Percentiles rank a stretch among this genome's conserved stretches.
These are phyloP conservation scores for Aspergillus brunneoviolaceus DNA, from an alignment of 2,329 filamentous ascomycete genomes.

Conservation along the genomic window DNA sequence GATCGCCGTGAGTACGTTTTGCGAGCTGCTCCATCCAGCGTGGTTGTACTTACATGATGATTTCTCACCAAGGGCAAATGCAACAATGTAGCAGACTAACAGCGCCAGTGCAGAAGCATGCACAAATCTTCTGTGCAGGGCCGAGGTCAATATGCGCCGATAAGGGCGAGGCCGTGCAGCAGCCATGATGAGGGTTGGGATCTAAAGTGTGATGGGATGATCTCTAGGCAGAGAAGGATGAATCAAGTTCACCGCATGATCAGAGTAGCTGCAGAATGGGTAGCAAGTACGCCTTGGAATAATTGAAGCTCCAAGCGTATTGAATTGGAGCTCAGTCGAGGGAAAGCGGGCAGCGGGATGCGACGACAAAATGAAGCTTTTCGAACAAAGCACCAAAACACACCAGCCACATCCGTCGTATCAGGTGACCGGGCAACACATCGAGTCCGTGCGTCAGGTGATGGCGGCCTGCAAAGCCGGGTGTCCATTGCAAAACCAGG, in stretches of 20 bases:
- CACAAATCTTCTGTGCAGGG: slow-evolving; percentile 82
- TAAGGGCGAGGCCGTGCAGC: slow-evolving; percentile 54
- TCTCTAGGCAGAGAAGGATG: slow-evolving; percentile 22
- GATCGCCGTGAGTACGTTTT: neutral
- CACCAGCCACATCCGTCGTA: slow-evolving; percentile 23
- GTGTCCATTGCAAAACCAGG: slow-evolving; percentile 23
- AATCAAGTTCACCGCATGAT: slow-evolving; percentile 26
- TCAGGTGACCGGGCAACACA: slow-evolving; percentile 28
- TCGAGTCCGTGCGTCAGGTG: slow-evolving; percentile 28
- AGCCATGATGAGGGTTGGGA: slow-evolving; percentile 36
- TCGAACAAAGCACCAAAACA: slow-evolving; percentile 37
- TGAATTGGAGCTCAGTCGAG: slow-evolving; percentile 1
- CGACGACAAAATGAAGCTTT: slow-evolving; percentile 27
- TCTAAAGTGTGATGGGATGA: slow-evolving; percentile 20
- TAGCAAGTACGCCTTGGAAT: neutral
- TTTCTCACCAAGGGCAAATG: slow-evolving; percentile 68
- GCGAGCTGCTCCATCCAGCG: neutral
- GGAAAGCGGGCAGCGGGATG: slow-evolving; percentile 15
- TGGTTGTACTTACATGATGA: slow-evolving; percentile 61
- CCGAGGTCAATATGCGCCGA: slow-evolving; percentile 87
- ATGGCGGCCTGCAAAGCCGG: slow-evolving; percentile 28
- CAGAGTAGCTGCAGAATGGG: neutral
- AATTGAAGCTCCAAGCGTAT: neutral
- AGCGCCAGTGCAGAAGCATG: slow-evolving; percentile 71
- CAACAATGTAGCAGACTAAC: slow-evolving; percentile 69